phyloP scores from a whole-genome alignment of 208 protist genomes.

The Trypanosoma theileri region DNA sequence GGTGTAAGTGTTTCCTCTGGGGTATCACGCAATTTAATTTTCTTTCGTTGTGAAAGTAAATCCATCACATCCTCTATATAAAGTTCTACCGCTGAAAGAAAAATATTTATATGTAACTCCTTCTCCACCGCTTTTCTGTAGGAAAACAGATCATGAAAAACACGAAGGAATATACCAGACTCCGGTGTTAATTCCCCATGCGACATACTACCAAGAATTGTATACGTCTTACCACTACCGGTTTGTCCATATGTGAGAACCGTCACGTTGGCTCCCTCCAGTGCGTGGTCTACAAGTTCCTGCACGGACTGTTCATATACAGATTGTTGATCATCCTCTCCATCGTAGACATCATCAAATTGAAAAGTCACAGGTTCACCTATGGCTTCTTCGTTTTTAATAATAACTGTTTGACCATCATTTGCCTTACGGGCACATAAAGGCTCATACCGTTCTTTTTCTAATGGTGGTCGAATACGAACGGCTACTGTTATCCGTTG shows the following conservation, averaged over 20 bases:
- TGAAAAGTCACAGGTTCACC: conserved; percentile 49
- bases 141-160: conserved; percentile 82
- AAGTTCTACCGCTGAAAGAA: conserved; percentile 85
- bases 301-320: conserved; percentile 86
- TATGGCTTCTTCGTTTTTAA: conserved; percentile 57
- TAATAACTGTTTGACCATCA: conserved; percentile 73
- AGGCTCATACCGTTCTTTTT: conserved; percentile 67
- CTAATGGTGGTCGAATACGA: conserved; percentile 75
- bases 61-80: conserved; percentile 90
- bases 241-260: conserved; percentile 93
- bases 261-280: conserved; percentile 77
- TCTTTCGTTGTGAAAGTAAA: conserved; percentile 74
- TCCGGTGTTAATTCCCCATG: conserved; percentile 39
- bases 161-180: conserved; percentile 81
- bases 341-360: conserved; percentile 89
- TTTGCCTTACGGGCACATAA: conserved; percentile 68
- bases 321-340: conserved; percentile 59
- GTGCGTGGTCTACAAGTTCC: conserved; percentile 77
- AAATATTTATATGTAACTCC: conserved; percentile 63
- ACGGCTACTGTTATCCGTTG: conserved; percentile 80
- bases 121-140: conserved; percentile 53
- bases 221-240: conserved; percentile 90
- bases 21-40: conserved; percentile 81
- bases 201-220: conserved; percentile 76
- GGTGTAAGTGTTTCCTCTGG: conserved; percentile 69